Base-by-base conservation (phyloP, 257 asterid genomes). In the Fraxinus excelsior region DNA sequence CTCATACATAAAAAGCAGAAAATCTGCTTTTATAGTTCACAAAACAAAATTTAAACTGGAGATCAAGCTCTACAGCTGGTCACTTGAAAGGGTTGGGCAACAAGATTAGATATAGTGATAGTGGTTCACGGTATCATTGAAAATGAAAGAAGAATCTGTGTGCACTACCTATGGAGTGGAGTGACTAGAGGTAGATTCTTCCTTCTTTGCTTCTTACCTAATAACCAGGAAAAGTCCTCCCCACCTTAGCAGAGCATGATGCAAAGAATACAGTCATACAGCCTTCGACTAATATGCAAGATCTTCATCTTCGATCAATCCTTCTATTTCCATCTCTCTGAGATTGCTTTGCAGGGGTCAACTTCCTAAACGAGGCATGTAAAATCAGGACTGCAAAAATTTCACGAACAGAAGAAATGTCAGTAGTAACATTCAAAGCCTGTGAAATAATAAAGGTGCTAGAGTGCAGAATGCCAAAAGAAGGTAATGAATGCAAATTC, bases 291-390 rank as follows among this genome's bases (percentile, higher is more conserved):
- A 38, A 73, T 31, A n/a, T 16, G 53, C 38, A 56, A 42, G 65
- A 29, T 46, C 78, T 70, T 74, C 79, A 84, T 44, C 83, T 81
- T 81, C 86, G 81, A 6, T 64, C 73, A 31, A 31, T 71, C 67
- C 79, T 83, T 82, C 80, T 80, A 51, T 69, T 67, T 56, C 91
- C 88, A 67, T 87, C 86, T 82, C 81, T 82, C 65, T 34, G 80
- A 73, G 82, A 77, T 76, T 84, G 97, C 58, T 87, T 91, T 19
- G 90, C 72, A 37, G 90, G 86, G 72, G 96, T 91, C 84, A 95
- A 88, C 83, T 90, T 95, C 87, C 99, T 83, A 71, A 93, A 83
- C 0, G 98, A 89, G 42, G 98, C 96, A 58, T 95, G 99, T 78
- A 91, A 83, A 82, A 95, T 84, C 91, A 85, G 80, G 69, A 84